Evolutionary conservation across 2,329 filamentous ascomycete species (phyloP).

Genomic region (Leptodontidium sp.): DNA sequence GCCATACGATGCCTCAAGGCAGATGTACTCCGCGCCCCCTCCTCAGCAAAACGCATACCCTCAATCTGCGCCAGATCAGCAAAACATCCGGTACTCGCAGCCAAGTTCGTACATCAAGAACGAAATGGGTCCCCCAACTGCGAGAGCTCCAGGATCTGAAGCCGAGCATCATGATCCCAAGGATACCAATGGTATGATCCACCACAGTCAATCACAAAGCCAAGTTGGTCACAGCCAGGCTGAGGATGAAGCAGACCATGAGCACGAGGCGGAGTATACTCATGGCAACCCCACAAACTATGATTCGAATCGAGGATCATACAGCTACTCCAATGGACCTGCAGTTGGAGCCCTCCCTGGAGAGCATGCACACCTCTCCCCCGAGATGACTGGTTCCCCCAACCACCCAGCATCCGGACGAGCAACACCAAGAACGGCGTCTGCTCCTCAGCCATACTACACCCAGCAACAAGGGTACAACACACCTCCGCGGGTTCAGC

Average conservation of each 20-base stretch:
- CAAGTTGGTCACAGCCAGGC: slow-evolving; percentile 60
- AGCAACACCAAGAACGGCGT: slow-evolving; percentile 83
- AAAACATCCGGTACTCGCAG: slow-evolving; percentile 72
- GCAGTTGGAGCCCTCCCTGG: slow-evolving; percentile 71
- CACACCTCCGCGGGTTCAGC: slow-evolving; percentile 76
- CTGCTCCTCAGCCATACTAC: slow-evolving; percentile 78
- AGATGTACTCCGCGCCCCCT: slow-evolving; percentile 78
- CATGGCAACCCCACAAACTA: slow-evolving; percentile 79
- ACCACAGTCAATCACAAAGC: slow-evolving; percentile 62
- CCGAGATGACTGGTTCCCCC: slow-evolving; percentile 85
- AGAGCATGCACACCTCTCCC: slow-evolving; percentile 79
- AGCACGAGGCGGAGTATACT: slow-evolving; percentile 85
- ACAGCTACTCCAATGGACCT: slow-evolving; percentile 76
- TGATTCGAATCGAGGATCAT: slow-evolving; percentile 74
- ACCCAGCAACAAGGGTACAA: slow-evolving; percentile 70
- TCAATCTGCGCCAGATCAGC: slow-evolving; percentile 64
- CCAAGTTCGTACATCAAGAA: slow-evolving; percentile 76
- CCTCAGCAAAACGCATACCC: slow-evolving; percentile 75
- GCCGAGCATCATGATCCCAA: slow-evolving; percentile 69
- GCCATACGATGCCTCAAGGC: slow-evolving; percentile 78
- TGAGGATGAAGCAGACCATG: slow-evolving; percentile 76
- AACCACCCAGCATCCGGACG: slow-evolving; percentile 83
- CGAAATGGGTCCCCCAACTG: slow-evolving; percentile 86
- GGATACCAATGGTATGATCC: slow-evolving; percentile 71
- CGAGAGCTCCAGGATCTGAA: slow-evolving; percentile 64